Evolutionary conservation across 2,329 filamentous ascomycete genomes (phyloP), one percentile per base, ranked within the genome.

Genomic region (Lachnellula hyalina): DNA sequence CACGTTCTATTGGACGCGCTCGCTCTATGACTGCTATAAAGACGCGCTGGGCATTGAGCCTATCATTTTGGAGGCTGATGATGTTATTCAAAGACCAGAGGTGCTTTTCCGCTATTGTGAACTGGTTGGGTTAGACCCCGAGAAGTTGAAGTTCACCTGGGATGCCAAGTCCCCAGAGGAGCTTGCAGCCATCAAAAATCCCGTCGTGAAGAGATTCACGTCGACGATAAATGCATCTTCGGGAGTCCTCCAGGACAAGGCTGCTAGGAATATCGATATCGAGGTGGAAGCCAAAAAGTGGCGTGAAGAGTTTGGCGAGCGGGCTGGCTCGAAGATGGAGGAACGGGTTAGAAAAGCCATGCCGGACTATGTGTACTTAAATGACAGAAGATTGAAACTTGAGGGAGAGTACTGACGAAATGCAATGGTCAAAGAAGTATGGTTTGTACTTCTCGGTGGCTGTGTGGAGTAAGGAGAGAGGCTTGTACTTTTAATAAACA

Each of bases 321-420:
- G 61, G 25, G 56, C 45, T 23, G 53, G 54, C 23, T 36, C 35
- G 32, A 42, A 59, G 49, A 53, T 64, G n/a, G 51, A 57, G 38
- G 55, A 62, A 48, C 40, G 57, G 47, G 63, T 65, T 11, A 52
- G 52, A 15, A 63, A 63, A 32, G 67, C 71, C 1, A 72, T 74
- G 71, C 63, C 66, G 19, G 71, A 74, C 51, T 75, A 74, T 61
- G 68, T 72, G 56, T 74, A 68, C 56, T 50, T 75, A 49, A 68
- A 63, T 32, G 36, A 23, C 11, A 55, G 46, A 21, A 25, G 49
- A 38, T 36, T 52, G 23, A 52, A 34, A 38, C 14, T 40, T 17
- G 28, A 32, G 9, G 15, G 36, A 17, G 14, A 15, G 36, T 40
- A 40, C 11, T 40, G 36, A 40, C n/a, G 36, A 15, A 40, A 40